phyloP scores from a whole-genome alignment of 2,329 filamentous ascomycete genomes.

The Cladosporium sphaerospermum region DNA sequence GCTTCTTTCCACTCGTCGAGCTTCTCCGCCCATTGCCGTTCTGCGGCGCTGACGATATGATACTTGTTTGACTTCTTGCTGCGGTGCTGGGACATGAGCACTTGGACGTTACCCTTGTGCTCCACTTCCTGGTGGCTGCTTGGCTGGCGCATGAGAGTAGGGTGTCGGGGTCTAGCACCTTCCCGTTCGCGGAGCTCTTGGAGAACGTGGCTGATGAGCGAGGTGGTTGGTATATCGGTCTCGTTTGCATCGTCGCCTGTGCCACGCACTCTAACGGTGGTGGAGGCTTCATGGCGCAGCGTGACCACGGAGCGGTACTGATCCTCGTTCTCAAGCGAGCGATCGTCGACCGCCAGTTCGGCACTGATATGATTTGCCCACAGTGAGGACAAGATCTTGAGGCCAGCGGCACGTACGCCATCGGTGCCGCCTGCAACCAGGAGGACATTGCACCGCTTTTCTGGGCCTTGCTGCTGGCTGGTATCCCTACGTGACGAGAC shows the following conservation, averaged over 20 bases:
- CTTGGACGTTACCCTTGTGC: conserved; percentile 62
- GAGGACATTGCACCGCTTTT: conserved; percentile 66
- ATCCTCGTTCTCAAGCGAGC: conserved; percentile 13
- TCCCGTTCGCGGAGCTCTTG: conserved; percentile 76
- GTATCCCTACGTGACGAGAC: conserved; percentile 17
- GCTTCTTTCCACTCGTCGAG: conserved; percentile 67
- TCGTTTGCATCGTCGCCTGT: conserved; percentile 43
- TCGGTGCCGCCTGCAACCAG: conserved; percentile 80
- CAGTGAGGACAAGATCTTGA: conserved; percentile 70
- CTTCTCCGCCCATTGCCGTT: conserved; percentile 52
- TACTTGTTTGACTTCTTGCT: conserved; percentile 89
- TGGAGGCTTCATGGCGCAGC: conserved; percentile 66
- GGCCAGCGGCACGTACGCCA: conserved; percentile 66
- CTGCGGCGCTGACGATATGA: conserved; percentile 75
- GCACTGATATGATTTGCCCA: conserved; percentile 83
- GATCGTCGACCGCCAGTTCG: conserved; percentile 68
- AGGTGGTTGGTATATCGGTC: conserved; percentile 64
- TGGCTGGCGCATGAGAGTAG: conserved; percentile 29
- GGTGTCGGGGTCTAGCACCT: conserved; percentile 35
- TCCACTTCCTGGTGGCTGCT: conserved; percentile 40
- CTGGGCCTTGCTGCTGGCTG: conserved; percentile 9
- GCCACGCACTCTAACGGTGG: conserved; percentile 54
- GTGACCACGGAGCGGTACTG: conserved; percentile 76
- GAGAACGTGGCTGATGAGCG: conserved; percentile 74
- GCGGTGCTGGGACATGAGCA: conserved; percentile 74